Conservation (phyloP, 202 grass and related monocot species). For the Eragrostis tef region DNA sequence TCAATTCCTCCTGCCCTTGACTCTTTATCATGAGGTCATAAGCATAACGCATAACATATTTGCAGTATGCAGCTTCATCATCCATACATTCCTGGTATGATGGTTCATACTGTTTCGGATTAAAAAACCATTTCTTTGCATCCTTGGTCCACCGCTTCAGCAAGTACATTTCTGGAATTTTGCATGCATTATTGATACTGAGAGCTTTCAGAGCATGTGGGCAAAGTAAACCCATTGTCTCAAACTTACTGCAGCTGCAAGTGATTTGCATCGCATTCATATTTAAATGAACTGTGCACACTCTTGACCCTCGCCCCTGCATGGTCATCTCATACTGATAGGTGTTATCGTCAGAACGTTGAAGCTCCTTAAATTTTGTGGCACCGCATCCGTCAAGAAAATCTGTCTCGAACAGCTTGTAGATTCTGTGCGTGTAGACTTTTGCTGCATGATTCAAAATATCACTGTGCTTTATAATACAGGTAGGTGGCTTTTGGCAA, state of each 20-base stretch:
- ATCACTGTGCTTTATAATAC: conserved; percentile 77
- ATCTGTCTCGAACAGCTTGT: conserved; percentile 79
- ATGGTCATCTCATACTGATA: conserved; percentile 78
- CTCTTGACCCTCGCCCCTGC: conserved; percentile 67
- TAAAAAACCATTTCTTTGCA: conserved; percentile 74
- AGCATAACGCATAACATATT: conserved; percentile 74
- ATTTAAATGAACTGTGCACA: conserved; percentile 66
- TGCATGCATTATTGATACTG: conserved; percentile 67
- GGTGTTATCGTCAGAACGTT: conserved; percentile 45
- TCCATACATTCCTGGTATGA: conserved; percentile 64
- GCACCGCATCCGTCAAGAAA: conserved; percentile 80
- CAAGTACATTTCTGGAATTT: conserved; percentile 77
- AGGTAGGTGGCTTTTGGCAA: conserved; percentile 59
- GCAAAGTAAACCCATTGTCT: conserved; percentile 84
- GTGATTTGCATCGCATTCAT: conserved; percentile 53
- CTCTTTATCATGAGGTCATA: conserved; percentile 85
- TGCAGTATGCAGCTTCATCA: conserved; percentile 63
- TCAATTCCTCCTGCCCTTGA: conserved; percentile 68
- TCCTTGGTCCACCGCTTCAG: conserved; percentile 81
- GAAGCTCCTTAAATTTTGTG: conserved; percentile 71
- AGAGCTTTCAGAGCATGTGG: conserved; percentile 80
- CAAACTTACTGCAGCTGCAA: conserved; percentile 79
- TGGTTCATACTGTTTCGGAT: conserved; percentile 67
- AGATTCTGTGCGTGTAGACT: conserved; percentile 80
- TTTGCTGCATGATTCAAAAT: conserved; percentile 81